Evolutionary conservation across 83 land plant species (phyloP).

Genomic region (Larix sibirica): DNA sequence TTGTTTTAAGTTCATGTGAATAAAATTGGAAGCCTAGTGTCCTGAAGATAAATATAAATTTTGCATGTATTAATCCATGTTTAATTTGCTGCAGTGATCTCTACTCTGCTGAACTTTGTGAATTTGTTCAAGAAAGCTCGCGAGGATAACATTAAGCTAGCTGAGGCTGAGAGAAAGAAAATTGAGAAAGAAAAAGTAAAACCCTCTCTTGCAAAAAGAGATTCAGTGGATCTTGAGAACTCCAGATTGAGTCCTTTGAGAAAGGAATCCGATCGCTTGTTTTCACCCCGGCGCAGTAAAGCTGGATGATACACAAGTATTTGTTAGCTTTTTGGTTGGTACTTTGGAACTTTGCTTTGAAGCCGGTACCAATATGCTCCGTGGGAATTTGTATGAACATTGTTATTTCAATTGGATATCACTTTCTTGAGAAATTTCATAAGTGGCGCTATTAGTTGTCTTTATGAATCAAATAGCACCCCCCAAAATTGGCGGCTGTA

Average conservation of each 20-base stretch:
- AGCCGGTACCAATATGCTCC: background rate
- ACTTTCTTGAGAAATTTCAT: background rate
- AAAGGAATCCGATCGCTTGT: slow-evolving; percentile 14
- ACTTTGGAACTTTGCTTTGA: background rate
- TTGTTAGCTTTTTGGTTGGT: background rate
- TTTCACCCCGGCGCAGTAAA: slow-evolving; percentile 10
- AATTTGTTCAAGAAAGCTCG: slow-evolving; percentile 69
- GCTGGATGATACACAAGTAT: background rate
- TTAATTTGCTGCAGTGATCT: slow-evolving; percentile 48
- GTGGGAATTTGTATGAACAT: background rate
- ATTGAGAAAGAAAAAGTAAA: slow-evolving; percentile 70
- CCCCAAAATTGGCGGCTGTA: background rate
- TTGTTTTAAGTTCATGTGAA: background rate
- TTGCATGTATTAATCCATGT: background rate
- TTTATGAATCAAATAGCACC: background rate
- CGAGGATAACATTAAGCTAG: slow-evolving; percentile 63
- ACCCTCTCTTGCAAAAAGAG: slow-evolving; percentile 39
- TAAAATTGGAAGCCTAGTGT: background rate
- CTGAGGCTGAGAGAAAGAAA: slow-evolving; percentile 74
- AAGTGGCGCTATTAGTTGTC: background rate
- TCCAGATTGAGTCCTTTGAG: slow-evolving; percentile 16
- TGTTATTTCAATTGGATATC: background rate
- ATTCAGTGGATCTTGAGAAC: slow-evolving; percentile 20
- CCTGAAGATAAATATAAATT: background rate
- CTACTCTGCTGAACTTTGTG: slow-evolving; percentile 54